Percentiles rank a stretch among this genome's conserved stretches.
Conservation (phyloP, 129 eudicot species). For the Chrysanthemum seticuspe region DNA sequence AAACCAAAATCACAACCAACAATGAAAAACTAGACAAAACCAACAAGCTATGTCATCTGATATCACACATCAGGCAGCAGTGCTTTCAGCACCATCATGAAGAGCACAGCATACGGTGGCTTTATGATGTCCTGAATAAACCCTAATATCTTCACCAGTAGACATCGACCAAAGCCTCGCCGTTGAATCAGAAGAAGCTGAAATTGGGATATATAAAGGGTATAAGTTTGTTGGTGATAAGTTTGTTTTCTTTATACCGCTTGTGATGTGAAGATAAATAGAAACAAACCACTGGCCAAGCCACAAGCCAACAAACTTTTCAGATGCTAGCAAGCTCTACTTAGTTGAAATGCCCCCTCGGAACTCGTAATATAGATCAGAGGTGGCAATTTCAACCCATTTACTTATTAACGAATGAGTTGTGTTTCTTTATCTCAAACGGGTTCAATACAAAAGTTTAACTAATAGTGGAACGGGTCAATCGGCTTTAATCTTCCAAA, state of each 20-base stretch:
- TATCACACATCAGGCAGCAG: slow-evolving; percentile 34
- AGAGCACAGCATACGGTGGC: slow-evolving; percentile 95
- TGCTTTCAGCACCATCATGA: slow-evolving; percentile 83
- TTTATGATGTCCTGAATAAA: slow-evolving; percentile 84
- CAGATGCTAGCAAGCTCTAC: too few species aligned
- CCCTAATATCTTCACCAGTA: slow-evolving; percentile 77
- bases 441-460: too few species aligned
- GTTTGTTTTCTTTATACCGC: neutral
- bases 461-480: too few species aligned
- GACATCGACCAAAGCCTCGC: slow-evolving; percentile 92
- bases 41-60: neutral
- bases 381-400: too few species aligned
- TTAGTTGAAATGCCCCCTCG: too few species aligned
- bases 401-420: too few species aligned
- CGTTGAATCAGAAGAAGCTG: slow-evolving; percentile 99
- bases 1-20: neutral
- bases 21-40: neutral
- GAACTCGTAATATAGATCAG: too few species aligned
- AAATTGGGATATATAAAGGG: neutral
- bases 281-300: neutral
- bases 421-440: too few species aligned
- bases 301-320: slow-evolving; percentile 14
- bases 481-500: too few species aligned
- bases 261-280: neutral
- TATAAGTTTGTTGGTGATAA: neutral